Conservation (phyloP, 257 asterid genomes). For the Nicotiana attenuata region DNA sequence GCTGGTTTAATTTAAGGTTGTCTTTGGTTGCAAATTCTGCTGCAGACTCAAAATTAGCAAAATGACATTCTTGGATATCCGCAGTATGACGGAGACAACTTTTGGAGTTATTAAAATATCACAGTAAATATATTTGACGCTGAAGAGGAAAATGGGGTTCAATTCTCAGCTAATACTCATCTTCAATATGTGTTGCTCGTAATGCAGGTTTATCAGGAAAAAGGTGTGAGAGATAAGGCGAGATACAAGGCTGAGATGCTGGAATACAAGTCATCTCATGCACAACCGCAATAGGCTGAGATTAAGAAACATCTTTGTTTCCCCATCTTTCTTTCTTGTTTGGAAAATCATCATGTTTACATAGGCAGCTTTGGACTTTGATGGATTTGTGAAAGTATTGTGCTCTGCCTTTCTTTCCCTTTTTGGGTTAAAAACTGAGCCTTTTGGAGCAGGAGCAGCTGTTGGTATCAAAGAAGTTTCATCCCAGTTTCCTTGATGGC, state of each 20-base stretch:
- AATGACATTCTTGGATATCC: neutral
- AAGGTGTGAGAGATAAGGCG: slow-evolving; percentile 76
- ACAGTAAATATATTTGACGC: neutral
- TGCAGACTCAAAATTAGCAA: neutral
- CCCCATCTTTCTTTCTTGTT: neutral
- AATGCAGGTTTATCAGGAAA: slow-evolving; percentile 84
- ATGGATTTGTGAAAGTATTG: neutral
- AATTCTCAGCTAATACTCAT: neutral
- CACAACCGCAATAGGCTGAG: slow-evolving; percentile 20
- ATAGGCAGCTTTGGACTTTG: neutral
- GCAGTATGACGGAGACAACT: neutral
- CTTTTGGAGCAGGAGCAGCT: neutral
- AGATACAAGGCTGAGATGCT: slow-evolving; percentile 77
- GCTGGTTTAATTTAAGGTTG: neutral
- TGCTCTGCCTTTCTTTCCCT: neutral
- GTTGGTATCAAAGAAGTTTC: neutral
- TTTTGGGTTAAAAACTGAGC: neutral
- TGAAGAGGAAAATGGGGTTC: neutral
- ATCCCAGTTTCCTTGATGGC: neutral
- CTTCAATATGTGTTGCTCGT: neutral
- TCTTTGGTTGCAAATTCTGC: neutral
- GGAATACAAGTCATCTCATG: slow-evolving; percentile 62
- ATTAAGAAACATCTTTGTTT: neutral
- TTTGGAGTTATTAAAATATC: neutral
- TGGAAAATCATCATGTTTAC: neutral